Base-by-base conservation (phyloP, 2,329 filamentous ascomycete genomes). In the Fusarium brachygibbosum region DNA sequence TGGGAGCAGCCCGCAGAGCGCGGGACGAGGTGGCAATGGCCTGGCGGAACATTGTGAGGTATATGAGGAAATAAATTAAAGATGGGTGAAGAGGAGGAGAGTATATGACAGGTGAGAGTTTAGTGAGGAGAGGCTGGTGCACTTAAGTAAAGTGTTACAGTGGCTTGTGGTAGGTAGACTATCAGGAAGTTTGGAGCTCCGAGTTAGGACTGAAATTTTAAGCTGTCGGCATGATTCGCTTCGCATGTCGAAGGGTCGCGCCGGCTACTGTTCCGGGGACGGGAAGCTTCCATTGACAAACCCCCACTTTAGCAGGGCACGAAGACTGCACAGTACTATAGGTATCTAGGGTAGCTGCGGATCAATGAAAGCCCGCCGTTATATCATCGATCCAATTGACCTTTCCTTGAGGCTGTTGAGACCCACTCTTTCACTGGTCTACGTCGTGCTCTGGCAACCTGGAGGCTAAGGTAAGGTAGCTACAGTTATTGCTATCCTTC, bases 31-130 rank as follows among this genome's bases (percentile, higher is more conserved):
- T 71, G 55, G 81, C 76, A 51, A 85, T 62, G 56, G 79, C 78
- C 75, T 84, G 82, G 74, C 82, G 82, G 68, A 85, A 78, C 84
- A 86, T 86, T 69, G 45, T 78, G 71, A 56, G 28, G 51, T 31
- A 46, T 63, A 28, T 37, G 38, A 56, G 52, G 38, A 40, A 44
- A 62, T 63, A 46, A 28, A 25, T 46, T 35, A 49, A 46, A 37
- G 41, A 54, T 48, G 46, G 25, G 41, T 42, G 41, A 46, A 66
- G 49, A 37, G 44, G 29, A 46, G 28, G 50, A 50, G 29, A 46
- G 40, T 49, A 28, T 58, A 52, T 56, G 28, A 51, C 34, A 49
- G 49, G 60, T 54, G 58, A 37, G 32, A 28, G 32, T 56, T 65
- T 46, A 49, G 25, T 51, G 45, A 40, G 40, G 37, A 37, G 55